These are phyloP conservation scores for Trypanosomatidae sp. DNA, from an alignment of 208 protist species.

Conservation along the genomic window DNA sequence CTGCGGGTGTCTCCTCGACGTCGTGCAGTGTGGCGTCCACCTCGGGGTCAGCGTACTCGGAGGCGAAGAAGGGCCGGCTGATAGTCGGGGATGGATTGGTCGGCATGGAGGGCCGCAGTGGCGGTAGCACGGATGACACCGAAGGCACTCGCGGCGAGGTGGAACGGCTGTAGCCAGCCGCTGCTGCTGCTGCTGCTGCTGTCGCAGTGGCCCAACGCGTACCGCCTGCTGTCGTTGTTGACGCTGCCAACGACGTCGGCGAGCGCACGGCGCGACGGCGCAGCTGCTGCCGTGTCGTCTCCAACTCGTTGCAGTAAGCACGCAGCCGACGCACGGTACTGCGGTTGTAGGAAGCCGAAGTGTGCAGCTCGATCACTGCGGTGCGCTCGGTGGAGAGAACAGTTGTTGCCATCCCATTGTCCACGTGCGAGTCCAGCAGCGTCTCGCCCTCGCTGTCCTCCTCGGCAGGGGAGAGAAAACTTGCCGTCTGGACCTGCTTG, in stretches of 20 bases:
- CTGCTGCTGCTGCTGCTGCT: background rate
- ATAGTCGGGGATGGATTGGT: background rate
- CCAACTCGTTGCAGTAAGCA: slow-evolving; percentile 32
- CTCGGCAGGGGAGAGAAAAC: slow-evolving; percentile 5
- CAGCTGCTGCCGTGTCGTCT: slow-evolving; percentile 35
- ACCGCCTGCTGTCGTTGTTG: too few species aligned
- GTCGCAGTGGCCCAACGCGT: too few species aligned
- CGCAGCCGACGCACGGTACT: slow-evolving; percentile 38
- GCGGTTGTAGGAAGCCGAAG: slow-evolving; percentile 27
- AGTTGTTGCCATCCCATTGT: background rate
- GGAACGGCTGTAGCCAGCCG: too few species aligned
- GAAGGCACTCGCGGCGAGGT: too few species aligned
- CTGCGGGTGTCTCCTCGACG: slow-evolving; percentile 22
- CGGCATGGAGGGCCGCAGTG: background rate
- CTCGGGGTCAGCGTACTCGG: slow-evolving; percentile 38
- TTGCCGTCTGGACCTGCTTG: slow-evolving; percentile 33
- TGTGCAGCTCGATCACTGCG: slow-evolving; percentile 52
- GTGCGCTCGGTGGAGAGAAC: slow-evolving; percentile 20
- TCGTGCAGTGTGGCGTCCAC: slow-evolving; percentile 47
- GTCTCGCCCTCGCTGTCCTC: background rate
- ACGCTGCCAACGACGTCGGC: too few species aligned
- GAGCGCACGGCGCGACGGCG: background rate
- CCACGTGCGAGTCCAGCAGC: too few species aligned
- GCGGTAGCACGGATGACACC: background rate
- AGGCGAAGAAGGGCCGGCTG: slow-evolving; percentile 30